These are phyloP conservation scores for Botryotinia calthae DNA, from an alignment of 2,329 filamentous ascomycete species.

Conservation along the genomic window DNA sequence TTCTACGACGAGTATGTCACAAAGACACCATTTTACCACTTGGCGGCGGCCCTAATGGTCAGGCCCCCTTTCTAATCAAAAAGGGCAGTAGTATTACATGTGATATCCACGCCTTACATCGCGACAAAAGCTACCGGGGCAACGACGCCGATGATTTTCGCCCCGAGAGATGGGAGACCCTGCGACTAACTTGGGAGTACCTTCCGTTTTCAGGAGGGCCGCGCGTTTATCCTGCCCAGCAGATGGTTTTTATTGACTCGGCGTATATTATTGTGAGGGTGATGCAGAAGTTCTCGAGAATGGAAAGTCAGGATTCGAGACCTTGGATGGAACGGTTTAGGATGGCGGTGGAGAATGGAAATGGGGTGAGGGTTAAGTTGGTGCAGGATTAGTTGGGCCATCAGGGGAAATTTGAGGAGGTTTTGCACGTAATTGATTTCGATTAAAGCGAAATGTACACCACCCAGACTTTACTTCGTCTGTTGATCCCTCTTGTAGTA, in stretches of 20 bases:
- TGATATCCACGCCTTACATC: not conserved
- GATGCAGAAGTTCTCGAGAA: not conserved
- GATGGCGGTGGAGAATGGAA: not conserved
- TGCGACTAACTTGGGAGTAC: not conserved
- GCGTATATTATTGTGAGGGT: not conserved
- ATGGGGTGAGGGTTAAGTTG: not conserved
- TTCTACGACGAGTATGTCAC: not conserved
- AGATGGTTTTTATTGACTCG: not conserved
- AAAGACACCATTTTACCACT: not conserved
- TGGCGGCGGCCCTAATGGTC: not conserved
- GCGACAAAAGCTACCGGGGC: slow-evolving; percentile 40
- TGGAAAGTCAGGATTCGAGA: not conserved
- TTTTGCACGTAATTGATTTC: not conserved
- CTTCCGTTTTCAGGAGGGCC: not conserved
- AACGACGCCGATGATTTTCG: not conserved
- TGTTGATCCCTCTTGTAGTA: not conserved
- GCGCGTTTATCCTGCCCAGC: not conserved
- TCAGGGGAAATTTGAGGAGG: not conserved
- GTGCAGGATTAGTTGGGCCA: not conserved
- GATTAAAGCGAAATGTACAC: not conserved
- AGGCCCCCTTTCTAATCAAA: not conserved
- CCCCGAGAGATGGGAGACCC: not conserved
- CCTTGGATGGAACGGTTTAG: not conserved
- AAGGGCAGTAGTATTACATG: not conserved
- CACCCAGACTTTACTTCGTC: not conserved